Base-by-base conservation (phyloP, 805 yeast species). In the Saccharomycopsis babjevae region DNA sequence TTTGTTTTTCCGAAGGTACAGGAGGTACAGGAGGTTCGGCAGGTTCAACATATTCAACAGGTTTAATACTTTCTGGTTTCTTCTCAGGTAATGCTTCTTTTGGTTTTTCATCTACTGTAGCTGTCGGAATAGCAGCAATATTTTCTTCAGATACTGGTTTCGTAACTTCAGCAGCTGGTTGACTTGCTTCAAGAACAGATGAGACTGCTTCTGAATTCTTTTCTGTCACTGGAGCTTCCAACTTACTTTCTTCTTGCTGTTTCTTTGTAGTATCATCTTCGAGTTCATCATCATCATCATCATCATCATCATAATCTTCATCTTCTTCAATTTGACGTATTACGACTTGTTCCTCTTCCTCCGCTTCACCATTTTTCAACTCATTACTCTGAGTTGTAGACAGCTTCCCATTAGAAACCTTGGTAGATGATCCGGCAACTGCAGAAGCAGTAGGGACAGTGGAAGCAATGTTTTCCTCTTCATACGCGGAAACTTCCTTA, bases 1-100 rank as follows among this genome's bases (percentile, higher is more conserved):
- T 67, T 22, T 7, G 7, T 2, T 46, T 25, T 4, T 46, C 32
- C 8, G 25, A 15, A 22, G 32, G n/a, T n/a, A n/a, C n/a, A n/a
- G n/a, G n/a, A n/a, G n/a, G n/a, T n/a, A n/a, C n/a, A n/a, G n/a
- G n/a, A n/a, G n/a, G n/a, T n/a, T n/a, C n/a, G n/a, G n/a, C n/a
- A n/a, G n/a, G 8, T 22, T 46, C 16, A 1, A 4, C 52, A 46
- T 18, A 22, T 58, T 69, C 71, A 5, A 64, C 54, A 16, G 56
- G 58, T 60, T 20, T 20, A 34, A 13, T 13, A 10, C 2, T 1
- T 46, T 46, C 52, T 5, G 5, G 18, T 8, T 6, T 16, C 20
- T 55, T 55, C n/a, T 62, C 62, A 20, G 57, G 4, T 28, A 60
- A 11, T 16, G 30, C 56, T 34, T 43, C 32, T n/a, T 34, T 56